Conservation (phyloP, 192 early-diverging fungal species). For the Backusella sp. region DNA sequence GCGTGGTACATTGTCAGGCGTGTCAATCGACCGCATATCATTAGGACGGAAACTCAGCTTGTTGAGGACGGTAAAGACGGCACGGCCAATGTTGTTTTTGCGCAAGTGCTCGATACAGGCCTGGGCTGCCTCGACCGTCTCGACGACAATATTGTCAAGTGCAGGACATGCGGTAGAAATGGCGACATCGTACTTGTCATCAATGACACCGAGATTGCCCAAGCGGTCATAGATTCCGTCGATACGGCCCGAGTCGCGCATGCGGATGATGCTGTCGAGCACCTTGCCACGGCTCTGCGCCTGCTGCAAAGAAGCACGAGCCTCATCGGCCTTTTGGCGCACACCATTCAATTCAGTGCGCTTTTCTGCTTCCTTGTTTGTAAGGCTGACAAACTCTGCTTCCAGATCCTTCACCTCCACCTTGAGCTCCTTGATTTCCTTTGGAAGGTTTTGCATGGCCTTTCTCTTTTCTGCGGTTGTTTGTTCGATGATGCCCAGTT, state of each 20-base stretch:
- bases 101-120: constrained; percentile 89
- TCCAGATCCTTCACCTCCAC: constrained; percentile 7
- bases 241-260: constrained; percentile 72
- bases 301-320: constrained; percentile 55
- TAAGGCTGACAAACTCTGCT: background rate
- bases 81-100: constrained; percentile 83
- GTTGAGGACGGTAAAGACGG: constrained; percentile 79
- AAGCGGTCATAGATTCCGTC: constrained; percentile 81
- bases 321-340: constrained; percentile 72
- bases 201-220: constrained; percentile 95
- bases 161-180: constrained; percentile 85
- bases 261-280: constrained; percentile 63
- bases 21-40: constrained; percentile 50
- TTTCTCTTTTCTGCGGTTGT: constrained; percentile 36
- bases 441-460: constrained; percentile 35
- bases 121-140: constrained; percentile 82
- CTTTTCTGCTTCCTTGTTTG: constrained; percentile 28
- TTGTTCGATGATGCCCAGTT: constrained; percentile 45
- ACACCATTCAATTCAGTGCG: constrained; percentile 39
- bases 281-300: constrained; percentile 69
- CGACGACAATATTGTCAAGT: constrained; percentile 90
- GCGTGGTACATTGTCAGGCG: constrained; percentile 79
- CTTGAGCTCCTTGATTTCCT: constrained; percentile 51
- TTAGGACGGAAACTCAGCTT: constrained; percentile 53
- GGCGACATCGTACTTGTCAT: constrained; percentile 92